Evolutionary conservation across 192 early-diverging fungal species (phyloP), one percentile per base, ranked within the genome.

Genomic region (Geosiphon pyriformis): DNA sequence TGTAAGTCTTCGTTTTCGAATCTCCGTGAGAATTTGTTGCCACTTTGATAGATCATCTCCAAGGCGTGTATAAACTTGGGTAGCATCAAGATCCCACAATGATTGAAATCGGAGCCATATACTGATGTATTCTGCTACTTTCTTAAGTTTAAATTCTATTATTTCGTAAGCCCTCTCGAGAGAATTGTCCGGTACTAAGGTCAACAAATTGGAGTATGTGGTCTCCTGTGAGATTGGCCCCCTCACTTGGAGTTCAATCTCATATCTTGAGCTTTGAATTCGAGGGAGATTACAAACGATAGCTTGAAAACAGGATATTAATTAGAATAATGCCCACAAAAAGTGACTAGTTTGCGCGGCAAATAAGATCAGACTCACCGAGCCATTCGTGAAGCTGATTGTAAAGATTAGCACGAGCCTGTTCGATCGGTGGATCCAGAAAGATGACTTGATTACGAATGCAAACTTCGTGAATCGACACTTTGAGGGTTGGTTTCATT

Each of bases 41-140:
- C 98, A 99, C 50, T 86, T 83, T 18, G 72, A 69, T 64, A 99
- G 78, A 67, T 99, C 90, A 27, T 94, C 90, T 29, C 93, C 94
- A 26, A 99, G 83, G 29, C 82, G 79, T 46, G 82, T 74, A 66
- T 88, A 90, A 20, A 99, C 89, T 53, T 88, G 82, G 70, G 89
- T 87, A 0, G 87, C 81, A 70, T 98, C 94, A 46, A 98, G 80
- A 74, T 99, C 98, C 96, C 96, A 99, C 35, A 99, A 83, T 6
- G 91, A 92, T 72, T 99, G 98, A 80, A 98, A 98, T 62, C 92
- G 91, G 18, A 98, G 82, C 98, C 98, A 99, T 60, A 93, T 88
- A 49, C 85, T 82, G 33, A 95, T 90, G 68, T 99, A 99, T 27
- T 86, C 79, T 4, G 78, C 80, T 10, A 96, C 91, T 67, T 91